phyloP scores from a whole-genome alignment of 2,329 filamentous ascomycete species.

The Diatrype stigma region DNA sequence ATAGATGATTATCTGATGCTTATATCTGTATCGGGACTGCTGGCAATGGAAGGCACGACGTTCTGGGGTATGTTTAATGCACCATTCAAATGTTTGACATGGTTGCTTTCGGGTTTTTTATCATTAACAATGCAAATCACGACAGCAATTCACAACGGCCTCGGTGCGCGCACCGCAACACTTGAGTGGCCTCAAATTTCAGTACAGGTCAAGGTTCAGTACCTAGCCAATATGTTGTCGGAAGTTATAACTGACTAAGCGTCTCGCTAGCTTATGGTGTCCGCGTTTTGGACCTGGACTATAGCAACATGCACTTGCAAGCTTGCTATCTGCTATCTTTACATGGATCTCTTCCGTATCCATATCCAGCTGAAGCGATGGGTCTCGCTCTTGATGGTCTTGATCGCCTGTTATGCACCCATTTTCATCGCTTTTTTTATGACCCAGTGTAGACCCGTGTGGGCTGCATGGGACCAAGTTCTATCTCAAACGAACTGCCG shows the following conservation, averaged over 20 bases:
- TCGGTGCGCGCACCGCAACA: slow-evolving; percentile 1
- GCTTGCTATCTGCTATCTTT: slow-evolving; percentile 4
- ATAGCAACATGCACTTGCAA: slow-evolving; percentile 5
- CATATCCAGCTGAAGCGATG: background rate
- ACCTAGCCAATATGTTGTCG: background rate
- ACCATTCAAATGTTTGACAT: background rate
- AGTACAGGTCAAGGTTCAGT: slow-evolving; percentile 5
- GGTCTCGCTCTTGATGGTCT: slow-evolving; percentile 2
- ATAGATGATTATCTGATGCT: slow-evolving; percentile 3
- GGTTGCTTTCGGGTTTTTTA: too few relatives aligned
- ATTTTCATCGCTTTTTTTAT: slow-evolving; percentile 5
- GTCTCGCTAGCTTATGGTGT: background rate
- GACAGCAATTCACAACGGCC: slow-evolving; percentile 2
- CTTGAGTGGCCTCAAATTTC: background rate
- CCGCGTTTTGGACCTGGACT: slow-evolving; percentile 6
- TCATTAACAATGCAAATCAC: too few relatives aligned
- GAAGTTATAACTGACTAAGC: background rate
- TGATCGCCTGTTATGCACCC: background rate
- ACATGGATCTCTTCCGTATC: slow-evolving; percentile 5
- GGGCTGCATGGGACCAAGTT: slow-evolving; percentile 6
- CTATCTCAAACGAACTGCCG: slow-evolving; percentile 4
- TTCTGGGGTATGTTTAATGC: background rate
- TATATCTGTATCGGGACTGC: background rate
- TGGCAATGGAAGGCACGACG: background rate
- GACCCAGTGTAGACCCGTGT: slow-evolving; percentile 3